Evolutionary conservation across 257 asterid genomes (phyloP), one percentile per base, ranked within the genome.

Genomic region (Marsdenia floribunda): DNA sequence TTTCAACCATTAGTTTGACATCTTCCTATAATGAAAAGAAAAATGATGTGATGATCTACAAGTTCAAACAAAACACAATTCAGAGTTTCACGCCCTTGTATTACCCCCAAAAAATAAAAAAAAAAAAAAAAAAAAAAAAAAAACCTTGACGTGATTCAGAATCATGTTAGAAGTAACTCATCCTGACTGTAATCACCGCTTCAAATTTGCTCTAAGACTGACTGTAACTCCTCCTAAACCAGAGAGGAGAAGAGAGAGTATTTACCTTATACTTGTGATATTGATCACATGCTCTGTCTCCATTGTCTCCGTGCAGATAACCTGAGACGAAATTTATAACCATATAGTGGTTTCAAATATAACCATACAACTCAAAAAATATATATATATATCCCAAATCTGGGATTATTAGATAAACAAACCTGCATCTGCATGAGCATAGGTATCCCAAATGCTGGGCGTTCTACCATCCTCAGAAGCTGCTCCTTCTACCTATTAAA

Each of bases 201-300:
- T 35, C 1, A 47, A 18, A 12, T 68, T 47, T 24, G 58, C 22
- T 33, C 18, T 29, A 0, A 3, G 54, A 38, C 21, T 14, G 0
- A 37, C 50, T 22, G 44, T 0, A 58, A 7, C 12, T 29, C 18
- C 5, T 9, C 7, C 21, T 29, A 47, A 14, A 49, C 64, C n/a
- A 52, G 18, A 68, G 26, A 66, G 24, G 50, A 4, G 52, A 33
- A 58, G 54, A 1, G 14, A 6, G 19, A 60, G 19, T 15, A 60
- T 35, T 2, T 29, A 78, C 85, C 82, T 75, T 82, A 76, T 82
- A 82, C 68, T 78, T 82, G 73, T 78, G 85, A 46, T 82, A 82
- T n/a, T 70, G 71, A 66, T 82, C 85, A 67, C 82, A 81, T 5
- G 85, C 76, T 70, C 21, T 52, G 35, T 81, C 85, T 66, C 78